Evolutionary conservation across 768 basidiomycete species (phyloP).

Genomic region (Suillus variegatus): DNA sequence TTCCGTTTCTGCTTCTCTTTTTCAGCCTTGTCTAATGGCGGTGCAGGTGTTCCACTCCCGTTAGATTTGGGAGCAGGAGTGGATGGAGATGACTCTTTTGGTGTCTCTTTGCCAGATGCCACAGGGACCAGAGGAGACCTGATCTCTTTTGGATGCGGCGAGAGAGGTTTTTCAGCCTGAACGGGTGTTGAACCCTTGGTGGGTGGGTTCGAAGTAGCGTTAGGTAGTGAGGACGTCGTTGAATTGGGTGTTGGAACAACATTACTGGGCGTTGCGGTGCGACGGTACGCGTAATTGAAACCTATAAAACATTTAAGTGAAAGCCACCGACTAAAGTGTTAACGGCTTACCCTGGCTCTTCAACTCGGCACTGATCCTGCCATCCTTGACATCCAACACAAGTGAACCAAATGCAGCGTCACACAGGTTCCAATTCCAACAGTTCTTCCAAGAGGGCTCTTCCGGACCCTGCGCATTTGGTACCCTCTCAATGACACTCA

Average conservation of each 20-base stretch:
- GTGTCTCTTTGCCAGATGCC: constrained; percentile 25
- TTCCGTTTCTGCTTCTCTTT: constrained; percentile 60
- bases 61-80: constrained; percentile 33
- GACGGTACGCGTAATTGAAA: constrained; percentile 95
- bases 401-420: constrained; percentile 93
- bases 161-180: constrained; percentile 38
- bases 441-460: constrained; percentile 97
- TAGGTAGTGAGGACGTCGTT: constrained; percentile 50
- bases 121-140: constrained; percentile 38
- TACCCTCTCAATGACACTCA: constrained; percentile 80
- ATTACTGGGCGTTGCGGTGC: constrained; percentile 57
- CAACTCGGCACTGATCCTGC: constrained; percentile 87
- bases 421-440: constrained; percentile 98
- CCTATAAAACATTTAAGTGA: constrained; percentile 46
- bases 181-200: constrained; percentile 34
- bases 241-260: constrained; percentile 61
- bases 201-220: constrained; percentile 35
- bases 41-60: constrained; percentile 29
- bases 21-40: constrained; percentile 50
- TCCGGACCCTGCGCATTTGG: constrained; percentile 64
- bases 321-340: constrained; percentile 1
- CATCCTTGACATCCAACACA: constrained; percentile 87
- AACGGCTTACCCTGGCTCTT: constrained; percentile 81
- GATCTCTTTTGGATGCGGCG: constrained; percentile 31
- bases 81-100: constrained; percentile 37